phyloP scores from a whole-genome alignment of 2,329 filamentous ascomycete species.

The Aspergillus novofumigatus region DNA sequence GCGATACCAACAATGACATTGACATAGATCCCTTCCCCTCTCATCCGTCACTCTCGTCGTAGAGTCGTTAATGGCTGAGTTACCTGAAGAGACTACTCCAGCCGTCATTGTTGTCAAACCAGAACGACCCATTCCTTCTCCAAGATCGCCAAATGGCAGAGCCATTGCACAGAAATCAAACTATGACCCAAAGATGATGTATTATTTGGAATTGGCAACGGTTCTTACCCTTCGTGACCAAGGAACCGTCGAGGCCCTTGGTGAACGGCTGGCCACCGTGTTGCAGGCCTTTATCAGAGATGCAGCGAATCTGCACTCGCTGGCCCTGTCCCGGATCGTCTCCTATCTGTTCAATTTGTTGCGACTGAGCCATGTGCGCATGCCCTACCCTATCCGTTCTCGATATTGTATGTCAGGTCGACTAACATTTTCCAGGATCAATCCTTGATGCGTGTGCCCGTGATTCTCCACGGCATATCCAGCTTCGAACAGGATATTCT shows the following conservation, averaged over 20 bases:
- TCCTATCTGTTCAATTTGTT: slow-evolving; percentile 84
- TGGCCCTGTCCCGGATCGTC: slow-evolving; percentile 77
- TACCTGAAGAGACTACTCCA: slow-evolving; percentile 80
- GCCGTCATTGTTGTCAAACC: slow-evolving; percentile 85
- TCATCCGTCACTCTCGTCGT: slow-evolving; percentile 60
- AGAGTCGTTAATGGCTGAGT: slow-evolving; percentile 68
- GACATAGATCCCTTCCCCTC: slow-evolving; percentile 56
- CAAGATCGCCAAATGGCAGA: slow-evolving; percentile 57
- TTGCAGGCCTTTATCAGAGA: slow-evolving; percentile 80
- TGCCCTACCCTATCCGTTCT: not conserved
- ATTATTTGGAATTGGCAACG: slow-evolving; percentile 87
- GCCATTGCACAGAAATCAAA: slow-evolving; percentile 52
- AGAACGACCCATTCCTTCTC: slow-evolving; percentile 65
- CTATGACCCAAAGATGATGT: slow-evolving; percentile 84
- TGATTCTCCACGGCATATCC: slow-evolving; percentile 86
- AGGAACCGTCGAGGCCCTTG: slow-evolving; percentile 66
- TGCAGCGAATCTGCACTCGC: slow-evolving; percentile 70
- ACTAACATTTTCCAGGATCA: slow-evolving; percentile 58
- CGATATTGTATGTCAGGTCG: not conserved
- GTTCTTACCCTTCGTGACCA: slow-evolving; percentile 72
- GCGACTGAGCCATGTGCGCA: slow-evolving; percentile 74
- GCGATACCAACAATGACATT: slow-evolving; percentile 7
- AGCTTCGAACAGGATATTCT: slow-evolving; percentile 76
- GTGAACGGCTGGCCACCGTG: slow-evolving; percentile 73
- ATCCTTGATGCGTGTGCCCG: slow-evolving; percentile 85